These are phyloP conservation scores for Colletotrichum plurivorum DNA, from an alignment of 2,329 filamentous ascomycete genomes.

Conservation along the genomic window DNA sequence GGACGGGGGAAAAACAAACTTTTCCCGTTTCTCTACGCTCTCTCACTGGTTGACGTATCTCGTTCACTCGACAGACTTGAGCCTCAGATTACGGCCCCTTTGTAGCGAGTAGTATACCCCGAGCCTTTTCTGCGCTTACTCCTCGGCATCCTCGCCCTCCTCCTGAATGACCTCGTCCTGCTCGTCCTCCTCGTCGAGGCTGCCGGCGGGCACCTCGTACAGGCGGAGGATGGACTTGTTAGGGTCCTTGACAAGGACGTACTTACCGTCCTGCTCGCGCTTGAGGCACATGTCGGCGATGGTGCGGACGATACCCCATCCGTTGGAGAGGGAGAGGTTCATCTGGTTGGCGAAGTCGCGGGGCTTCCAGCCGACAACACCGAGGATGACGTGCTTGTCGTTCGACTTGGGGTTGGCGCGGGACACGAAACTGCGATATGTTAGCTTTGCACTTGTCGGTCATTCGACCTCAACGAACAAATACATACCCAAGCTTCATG, in stretches of 20 bases:
- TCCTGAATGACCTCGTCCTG: slow-evolving; percentile 72
- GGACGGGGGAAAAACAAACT: slow-evolving; percentile 3
- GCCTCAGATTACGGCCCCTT: too few relatives aligned
- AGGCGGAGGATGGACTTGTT: slow-evolving; percentile 96
- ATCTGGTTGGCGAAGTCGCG: slow-evolving; percentile 97
- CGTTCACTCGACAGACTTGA: background rate
- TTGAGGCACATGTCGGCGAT: slow-evolving; percentile 94
- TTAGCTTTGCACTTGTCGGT: slow-evolving; percentile 44
- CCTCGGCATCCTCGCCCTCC: slow-evolving; percentile 53
- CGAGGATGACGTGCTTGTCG: slow-evolving; percentile 94
- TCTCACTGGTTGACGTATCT: background rate
- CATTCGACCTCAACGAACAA: background rate
- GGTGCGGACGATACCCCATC: slow-evolving; percentile 98
- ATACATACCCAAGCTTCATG: slow-evolving; percentile 93
- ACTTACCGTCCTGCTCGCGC: slow-evolving; percentile 81
- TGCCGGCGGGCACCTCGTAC: slow-evolving; percentile 89
- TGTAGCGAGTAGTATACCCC: background rate
- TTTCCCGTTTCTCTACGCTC: background rate
- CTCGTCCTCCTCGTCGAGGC: slow-evolving; percentile 92
- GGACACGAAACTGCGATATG: slow-evolving; percentile 83
- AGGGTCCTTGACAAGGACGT: slow-evolving; percentile 88
- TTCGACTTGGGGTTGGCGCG: slow-evolving; percentile 92
- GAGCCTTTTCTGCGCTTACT: slow-evolving; percentile 45
- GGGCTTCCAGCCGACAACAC: slow-evolving; percentile 97
- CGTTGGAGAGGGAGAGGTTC: slow-evolving; percentile 97